Evolutionary conservation across 345 rosid species (phyloP), one percentile per base, ranked within the genome.

Genomic region (Syzygium aqueum): DNA sequence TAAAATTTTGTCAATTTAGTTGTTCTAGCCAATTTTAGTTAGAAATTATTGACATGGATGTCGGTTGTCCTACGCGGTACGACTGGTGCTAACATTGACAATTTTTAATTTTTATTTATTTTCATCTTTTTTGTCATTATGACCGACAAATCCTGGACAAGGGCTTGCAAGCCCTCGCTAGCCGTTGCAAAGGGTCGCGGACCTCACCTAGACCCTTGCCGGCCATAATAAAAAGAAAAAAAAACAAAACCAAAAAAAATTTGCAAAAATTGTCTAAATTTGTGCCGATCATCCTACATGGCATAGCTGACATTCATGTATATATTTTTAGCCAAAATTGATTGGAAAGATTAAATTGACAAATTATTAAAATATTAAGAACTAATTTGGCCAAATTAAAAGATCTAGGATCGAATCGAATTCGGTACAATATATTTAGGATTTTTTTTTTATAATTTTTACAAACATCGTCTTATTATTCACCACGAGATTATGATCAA

Each of bases 231-330:
- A 5, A 1, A 33, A 67, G 9, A 67, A 12, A 11, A 28, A 67
- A 33, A 30, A 33, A 4, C 4, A 9, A 67, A 67, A 33, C 3
- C 3, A 30, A 65, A 67, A 33, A 8, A 67, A 33, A 43, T 43
- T 17, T 67, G 3, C 19, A 67, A 30, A 54, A 30, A 16, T 30
- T 67, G 1, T 67, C 10, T 6, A 67, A 16, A 23, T 33, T 0
- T 2, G 3, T 2, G 8, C 2, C 0, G 2, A 1, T 2, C 2
- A 3, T 17, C 11, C 11, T 2, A 33, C 25, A 33, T 17, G 25
- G 3, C 46, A 17, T 10, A 33, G 21, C 4, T 0, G 25, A 25
- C 22, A 40, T 67, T 12, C 11, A 33, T 12, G 3, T 53, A 40
- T 19, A 33, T 5, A 67, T 2, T 5, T 65, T 15, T 33, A 10